Percentiles rank a stretch among this genome's conserved stretches.
These are phyloP conservation scores for Emergomyces pasteurianus DNA, from an alignment of 2,329 filamentous ascomycete species.

Conservation along the genomic window DNA sequence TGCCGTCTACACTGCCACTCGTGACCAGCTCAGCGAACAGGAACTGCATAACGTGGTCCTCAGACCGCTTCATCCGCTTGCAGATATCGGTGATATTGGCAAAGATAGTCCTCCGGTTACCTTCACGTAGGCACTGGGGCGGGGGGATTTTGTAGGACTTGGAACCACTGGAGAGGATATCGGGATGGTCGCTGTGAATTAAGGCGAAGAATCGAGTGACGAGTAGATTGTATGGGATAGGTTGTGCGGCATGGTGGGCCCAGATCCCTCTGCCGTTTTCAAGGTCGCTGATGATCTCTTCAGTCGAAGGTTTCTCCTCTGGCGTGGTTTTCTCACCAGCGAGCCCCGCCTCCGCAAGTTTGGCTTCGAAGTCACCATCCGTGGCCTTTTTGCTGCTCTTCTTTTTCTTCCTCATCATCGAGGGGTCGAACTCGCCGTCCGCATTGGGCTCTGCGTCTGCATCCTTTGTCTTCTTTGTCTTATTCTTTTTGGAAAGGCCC, in stretches of 20 bases:
- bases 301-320: constrained; percentile 44
- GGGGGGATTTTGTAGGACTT: constrained; percentile 99
- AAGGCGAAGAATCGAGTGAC: constrained; percentile 89
- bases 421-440: constrained; percentile 52
- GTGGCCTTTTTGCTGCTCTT: constrained; percentile 45
- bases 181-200: constrained; percentile 90
- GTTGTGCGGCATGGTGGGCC: constrained; percentile 64
- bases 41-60: constrained; percentile 95
- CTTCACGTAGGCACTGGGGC: constrained; percentile 96
- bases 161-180: constrained; percentile 75
- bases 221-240: constrained; percentile 75
- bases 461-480: constrained; percentile 50
- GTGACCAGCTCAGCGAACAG: constrained; percentile 97
- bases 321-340: constrained; percentile 47
- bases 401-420: constrained; percentile 78
- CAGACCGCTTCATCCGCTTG: constrained; percentile 97
- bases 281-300: constrained; percentile 55
- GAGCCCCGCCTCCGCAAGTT: constrained; percentile 50
- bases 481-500: constrained; percentile 64
- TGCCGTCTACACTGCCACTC: constrained; percentile 87
- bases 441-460: constrained; percentile 40
- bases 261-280: constrained; percentile 83
- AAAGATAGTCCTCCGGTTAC: constrained; percentile 99
- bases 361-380: constrained; percentile 54
- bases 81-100: constrained; percentile 98